Percentiles rank a stretch among this genome's conserved stretches.
phyloP scores from a whole-genome alignment of 805 yeast genomes.

The Myxozyma mucilagina region DNA sequence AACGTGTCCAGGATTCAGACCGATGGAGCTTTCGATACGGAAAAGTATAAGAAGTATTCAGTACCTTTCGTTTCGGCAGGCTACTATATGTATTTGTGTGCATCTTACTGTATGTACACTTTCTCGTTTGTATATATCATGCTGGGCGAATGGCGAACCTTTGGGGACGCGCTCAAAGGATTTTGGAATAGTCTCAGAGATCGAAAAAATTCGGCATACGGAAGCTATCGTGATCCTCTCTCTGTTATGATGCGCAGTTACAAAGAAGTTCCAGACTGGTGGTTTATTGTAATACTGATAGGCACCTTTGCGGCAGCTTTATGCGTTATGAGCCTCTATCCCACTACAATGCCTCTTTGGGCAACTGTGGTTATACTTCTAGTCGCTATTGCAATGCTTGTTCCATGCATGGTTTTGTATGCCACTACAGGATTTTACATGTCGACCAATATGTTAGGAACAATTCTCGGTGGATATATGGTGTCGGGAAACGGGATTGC shows the following conservation, averaged over 20 bases:
- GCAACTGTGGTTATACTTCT: conserved; percentile 57
- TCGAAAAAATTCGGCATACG: conserved; percentile 9
- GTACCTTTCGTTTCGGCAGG: conserved; percentile 59
- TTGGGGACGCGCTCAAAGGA: conserved; percentile 17
- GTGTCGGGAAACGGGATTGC: conserved; percentile 63
- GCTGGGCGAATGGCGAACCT: conserved; percentile 41
- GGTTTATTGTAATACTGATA: conserved; percentile 55
- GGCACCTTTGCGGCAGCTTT: conserved; percentile 40
- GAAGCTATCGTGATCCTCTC: conserved; percentile 34
- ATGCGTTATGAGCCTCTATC: conserved; percentile 45
- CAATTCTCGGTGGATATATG: conserved; percentile 63
- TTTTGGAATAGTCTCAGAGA: conserved; percentile 2
- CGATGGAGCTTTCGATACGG: conserved; percentile 47
- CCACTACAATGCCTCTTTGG: conserved; percentile 59
- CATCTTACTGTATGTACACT: conserved; percentile 54
- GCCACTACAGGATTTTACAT: conserved; percentile 62
- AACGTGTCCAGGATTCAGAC: conserved; percentile 50
- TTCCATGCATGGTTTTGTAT: conserved; percentile 62
- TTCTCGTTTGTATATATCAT: conserved; percentile 52
- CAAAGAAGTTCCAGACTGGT: conserved; percentile 73
- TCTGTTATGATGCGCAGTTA: conserved; percentile 58
- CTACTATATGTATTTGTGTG: conserved; percentile 53
- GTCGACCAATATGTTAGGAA: conserved; percentile 64
- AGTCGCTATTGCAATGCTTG: conserved; percentile 54
- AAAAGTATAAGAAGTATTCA: conserved; percentile 57